Percentiles rank a stretch among this genome's conserved stretches.
Conservation (phyloP, 805 yeast species). For the Saturnispora gosingensis region DNA sequence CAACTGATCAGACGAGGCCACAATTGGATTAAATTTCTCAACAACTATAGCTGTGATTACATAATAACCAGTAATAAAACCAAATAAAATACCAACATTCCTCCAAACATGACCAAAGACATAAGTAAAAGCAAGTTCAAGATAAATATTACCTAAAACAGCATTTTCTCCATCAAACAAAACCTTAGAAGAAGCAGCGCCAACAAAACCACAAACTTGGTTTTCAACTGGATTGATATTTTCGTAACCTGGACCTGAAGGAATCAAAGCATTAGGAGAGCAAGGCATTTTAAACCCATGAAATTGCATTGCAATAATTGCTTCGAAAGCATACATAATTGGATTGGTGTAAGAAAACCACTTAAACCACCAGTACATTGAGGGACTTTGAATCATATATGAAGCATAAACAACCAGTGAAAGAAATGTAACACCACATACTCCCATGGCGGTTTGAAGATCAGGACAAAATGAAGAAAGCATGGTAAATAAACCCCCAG, state of each 20-base stretch:
- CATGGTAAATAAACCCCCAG: slow-evolving; percentile 44
- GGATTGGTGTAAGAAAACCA: slow-evolving; percentile 47
- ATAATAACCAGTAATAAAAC: slow-evolving; percentile 33
- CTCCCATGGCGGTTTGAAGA: slow-evolving; percentile 47
- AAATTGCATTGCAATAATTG: slow-evolving; percentile 50
- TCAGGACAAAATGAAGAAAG: slow-evolving; percentile 42
- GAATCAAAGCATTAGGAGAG: slow-evolving; percentile 34
- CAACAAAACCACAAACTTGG: slow-evolving; percentile 43
- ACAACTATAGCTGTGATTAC: slow-evolving; percentile 21
- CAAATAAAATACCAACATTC: slow-evolving; percentile 50
- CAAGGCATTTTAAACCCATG: slow-evolving; percentile 45
- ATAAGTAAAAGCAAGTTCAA: slow-evolving; percentile 40
- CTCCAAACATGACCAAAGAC: slow-evolving; percentile 63
- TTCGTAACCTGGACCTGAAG: slow-evolving; percentile 46
- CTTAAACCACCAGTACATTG: slow-evolving; percentile 55
- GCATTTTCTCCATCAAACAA: slow-evolving; percentile 21
- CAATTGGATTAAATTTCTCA: slow-evolving; percentile 24
- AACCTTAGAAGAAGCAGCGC: slow-evolving; percentile 30
- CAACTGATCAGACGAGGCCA: slow-evolving; percentile 27
- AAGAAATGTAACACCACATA: slow-evolving; percentile 48
- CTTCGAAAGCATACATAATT: slow-evolving; percentile 39
- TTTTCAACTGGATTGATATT: slow-evolving; percentile 27
- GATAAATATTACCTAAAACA: slow-evolving; percentile 45
- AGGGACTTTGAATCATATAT: slow-evolving; percentile 48
- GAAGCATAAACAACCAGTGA: slow-evolving; percentile 51